These are phyloP conservation scores for Apiospora koreana DNA, from an alignment of 2,329 filamentous ascomycete species.

Conservation along the genomic window DNA sequence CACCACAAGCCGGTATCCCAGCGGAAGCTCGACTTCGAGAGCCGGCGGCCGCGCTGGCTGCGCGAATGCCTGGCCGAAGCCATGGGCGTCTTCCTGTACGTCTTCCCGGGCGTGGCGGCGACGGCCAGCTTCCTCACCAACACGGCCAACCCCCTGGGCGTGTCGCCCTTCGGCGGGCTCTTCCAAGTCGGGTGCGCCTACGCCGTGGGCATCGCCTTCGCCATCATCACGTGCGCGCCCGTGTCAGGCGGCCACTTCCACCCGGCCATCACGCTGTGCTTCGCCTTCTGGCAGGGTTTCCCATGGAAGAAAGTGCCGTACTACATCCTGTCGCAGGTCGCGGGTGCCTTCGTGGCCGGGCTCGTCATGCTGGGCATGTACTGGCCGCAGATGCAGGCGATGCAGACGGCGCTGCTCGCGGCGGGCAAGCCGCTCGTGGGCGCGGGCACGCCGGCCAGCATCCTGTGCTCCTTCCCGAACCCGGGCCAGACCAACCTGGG, in stretches of 20 bases:
- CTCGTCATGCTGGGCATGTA: not conserved
- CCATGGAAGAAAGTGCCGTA: not conserved
- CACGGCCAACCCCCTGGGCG: not conserved
- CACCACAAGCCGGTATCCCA: not conserved
- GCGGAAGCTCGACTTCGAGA: not conserved
- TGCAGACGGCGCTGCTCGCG: not conserved
- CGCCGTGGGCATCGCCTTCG: not conserved
- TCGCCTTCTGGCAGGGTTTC: not conserved
- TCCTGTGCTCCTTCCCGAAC: not conserved
- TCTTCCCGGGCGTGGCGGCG: not conserved
- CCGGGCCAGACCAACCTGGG: slow-evolving; percentile 29
- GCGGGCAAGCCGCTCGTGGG: not conserved
- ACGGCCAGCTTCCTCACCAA: not conserved
- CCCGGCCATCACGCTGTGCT: not conserved
- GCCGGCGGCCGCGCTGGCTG: not conserved
- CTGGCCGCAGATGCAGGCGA: not conserved
- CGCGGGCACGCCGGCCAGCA: not conserved
- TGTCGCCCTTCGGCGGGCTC: not conserved
- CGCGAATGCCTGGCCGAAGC: not conserved
- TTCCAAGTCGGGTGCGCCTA: not conserved
- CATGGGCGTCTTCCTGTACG: not conserved
- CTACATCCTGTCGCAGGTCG: not conserved
- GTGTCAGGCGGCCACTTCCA: not conserved
- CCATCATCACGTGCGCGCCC: not conserved
- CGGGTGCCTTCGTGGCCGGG: not conserved